Base-by-base conservation (phyloP, 2,329 filamentous ascomycete species). In the Penicillium fuscoglaucum region DNA sequence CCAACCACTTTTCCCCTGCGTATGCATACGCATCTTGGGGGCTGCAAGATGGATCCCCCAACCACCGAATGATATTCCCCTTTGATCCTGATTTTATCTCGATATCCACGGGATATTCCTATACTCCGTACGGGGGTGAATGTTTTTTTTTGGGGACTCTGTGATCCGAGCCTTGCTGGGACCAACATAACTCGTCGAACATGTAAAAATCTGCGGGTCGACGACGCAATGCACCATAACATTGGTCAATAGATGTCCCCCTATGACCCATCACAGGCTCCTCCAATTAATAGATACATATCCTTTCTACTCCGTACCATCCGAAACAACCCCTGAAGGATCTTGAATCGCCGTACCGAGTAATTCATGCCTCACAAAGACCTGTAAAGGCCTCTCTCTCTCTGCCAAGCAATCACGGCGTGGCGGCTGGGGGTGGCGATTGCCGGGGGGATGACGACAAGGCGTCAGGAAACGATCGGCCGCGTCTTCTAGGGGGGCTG, bases 171-270 rank as follows among this genome's bases (percentile, higher is more conserved):
- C 44, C 54, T 53, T 53, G 33, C 29, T 57, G 49, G 19, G 40
- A 48, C 51, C 24, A 12, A 61, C 56, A 54, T 63, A 52, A 66
- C 61, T 65, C 61, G 64, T 66, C 59, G 31, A 60, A 31, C 49
- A 60, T 58, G 53, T 60, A 45, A 15, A 35, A 49, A 44, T 26
- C 45, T 44, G 63, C 62, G 64, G 62, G 64, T 63, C 64, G 45
- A 55, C 52, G 45, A 58, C 49, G 64, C 55, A 59, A 64, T 52
- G 50, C 58, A 50, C 50, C 40, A 53, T 55, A 29, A 59, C 55
- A 63, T 64, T 63, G 61, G 62, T 55, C 48, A 39, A 58, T 28
- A 46, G 49, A 17, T n/a, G 12, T 45, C 45, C 50, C 46, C 33
- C 50, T 35, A 19, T 44, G 62, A 58, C 43, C 62, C 61, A 64